Evolutionary conservation across 2,329 filamentous ascomycete species (phyloP), one percentile per base, ranked within the genome.

Genomic region (Nigrograna mackinnonii): DNA sequence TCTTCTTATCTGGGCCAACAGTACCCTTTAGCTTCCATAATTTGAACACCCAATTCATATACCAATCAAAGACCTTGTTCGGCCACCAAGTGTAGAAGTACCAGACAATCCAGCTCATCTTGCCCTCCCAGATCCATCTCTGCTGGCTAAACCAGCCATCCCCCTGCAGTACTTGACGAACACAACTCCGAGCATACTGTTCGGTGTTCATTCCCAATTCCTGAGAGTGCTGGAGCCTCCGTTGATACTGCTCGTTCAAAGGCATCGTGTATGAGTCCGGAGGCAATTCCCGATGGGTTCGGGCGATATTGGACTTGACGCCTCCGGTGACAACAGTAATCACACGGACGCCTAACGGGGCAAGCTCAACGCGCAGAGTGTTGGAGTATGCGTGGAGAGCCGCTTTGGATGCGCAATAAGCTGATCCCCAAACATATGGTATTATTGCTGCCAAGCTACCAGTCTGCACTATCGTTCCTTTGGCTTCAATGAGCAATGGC

Each of bases 381-480:
- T 84, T 74, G 43, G 74, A 77, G 58, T 79, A 84, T 1, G 74
- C 69, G 56, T 83, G 79, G 24, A 84, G 56, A 1, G 82, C 81
- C 0, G 79, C 81, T 59, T 84, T 84, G 26, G 75, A 77, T 6
- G 79, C 78, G 52, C 80, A 81, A 67, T 85, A 84, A 3, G 66
- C 66, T 28, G 62, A 46, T 17, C 66, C 68, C 44, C 70, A 72
- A 4, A 68, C 69, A 40, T 72, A 73, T 0, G 69, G 51, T 58
- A 72, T 71, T 2, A 74, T 55, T 6, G 58, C 74, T 0, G 74
- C 74, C 18, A 77, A 35, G 6, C 62, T 69, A 0, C 73, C 74
- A 9, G 75, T 75, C 45, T 71, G 67, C 5, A 75, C 72, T 30
- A 76, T 74, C 1, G 71, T 73, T 6, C 70, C 70, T 41, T 70